Percentiles rank a stretch among this genome's conserved stretches.
Evolutionary conservation across 352 stramenopile species (phyloP).

Genomic region (Phytophthora citrophthora): DNA sequence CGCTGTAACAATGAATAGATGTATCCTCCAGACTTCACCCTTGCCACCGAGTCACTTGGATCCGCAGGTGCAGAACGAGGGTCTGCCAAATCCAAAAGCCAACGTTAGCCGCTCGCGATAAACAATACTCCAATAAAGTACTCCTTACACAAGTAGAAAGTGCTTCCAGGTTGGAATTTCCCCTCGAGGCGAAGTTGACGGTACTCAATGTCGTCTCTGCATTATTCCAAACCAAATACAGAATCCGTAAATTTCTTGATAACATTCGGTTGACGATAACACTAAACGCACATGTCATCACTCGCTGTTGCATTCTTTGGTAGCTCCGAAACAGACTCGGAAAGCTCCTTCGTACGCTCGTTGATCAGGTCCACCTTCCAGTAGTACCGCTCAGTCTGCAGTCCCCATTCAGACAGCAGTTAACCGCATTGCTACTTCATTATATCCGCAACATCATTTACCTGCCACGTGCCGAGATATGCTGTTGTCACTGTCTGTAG

Average conservation of each 20-base stretch:
- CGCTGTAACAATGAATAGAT: constrained; percentile 85
- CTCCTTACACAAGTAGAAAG: constrained; percentile 81
- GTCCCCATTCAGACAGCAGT: constrained; percentile 3
- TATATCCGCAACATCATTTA: not conserved
- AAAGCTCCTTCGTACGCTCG: constrained; percentile 80
- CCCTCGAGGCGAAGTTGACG: constrained; percentile 74
- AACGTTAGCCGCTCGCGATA: constrained; percentile 1
- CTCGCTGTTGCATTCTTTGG: constrained; percentile 63
- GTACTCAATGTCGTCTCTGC: constrained; percentile 82
- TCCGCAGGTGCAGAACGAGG: constrained; percentile 84
- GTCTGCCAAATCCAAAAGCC: constrained; percentile 40
- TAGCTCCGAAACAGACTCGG: constrained; percentile 63
- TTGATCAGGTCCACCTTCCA: constrained; percentile 91
- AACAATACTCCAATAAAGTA: not conserved
- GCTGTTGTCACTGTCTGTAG: constrained; percentile 72
- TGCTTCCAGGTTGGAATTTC: constrained; percentile 71
- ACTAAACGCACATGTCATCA: constrained; percentile 52
- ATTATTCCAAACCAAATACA: constrained; percentile 5
- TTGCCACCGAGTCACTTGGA: constrained; percentile 75
- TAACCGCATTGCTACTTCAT: not conserved
- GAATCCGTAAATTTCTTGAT: too few relatives aligned
- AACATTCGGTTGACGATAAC: not conserved
- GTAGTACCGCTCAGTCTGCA: constrained; percentile 85
- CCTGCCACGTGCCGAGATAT: constrained; percentile 85
- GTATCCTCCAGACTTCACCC: constrained; percentile 85